These are phyloP conservation scores for Colletotrichum spinosum DNA, from an alignment of 2,329 filamentous ascomycete genomes.

Conservation along the genomic window DNA sequence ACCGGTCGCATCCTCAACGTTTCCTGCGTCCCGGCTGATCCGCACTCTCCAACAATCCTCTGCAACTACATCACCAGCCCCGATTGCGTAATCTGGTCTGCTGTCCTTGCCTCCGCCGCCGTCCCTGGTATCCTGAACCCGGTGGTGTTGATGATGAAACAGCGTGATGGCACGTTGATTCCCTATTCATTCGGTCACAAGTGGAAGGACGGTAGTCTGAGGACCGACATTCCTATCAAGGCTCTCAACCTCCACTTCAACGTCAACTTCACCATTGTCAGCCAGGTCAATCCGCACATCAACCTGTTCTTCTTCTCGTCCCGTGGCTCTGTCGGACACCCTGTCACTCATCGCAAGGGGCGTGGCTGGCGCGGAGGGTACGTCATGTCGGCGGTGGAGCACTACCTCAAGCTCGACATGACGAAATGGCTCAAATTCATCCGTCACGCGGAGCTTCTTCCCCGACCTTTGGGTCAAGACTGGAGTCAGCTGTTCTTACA, in stretches of 20 bases:
- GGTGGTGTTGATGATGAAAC: conserved; percentile 93
- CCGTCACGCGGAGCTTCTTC: conserved; percentile 90
- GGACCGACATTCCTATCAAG: conserved; percentile 95
- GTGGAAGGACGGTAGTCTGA: conserved; percentile 96
- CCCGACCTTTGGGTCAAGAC: conserved; percentile 90
- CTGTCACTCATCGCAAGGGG: conserved; percentile 92
- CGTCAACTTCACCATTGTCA: conserved; percentile 94
- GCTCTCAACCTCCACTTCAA: conserved; percentile 97
- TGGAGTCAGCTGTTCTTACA: conserved; percentile 98
- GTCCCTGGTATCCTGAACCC: conserved; percentile 97
- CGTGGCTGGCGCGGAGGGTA: conserved; percentile 97
- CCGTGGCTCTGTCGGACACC: conserved; percentile 88
- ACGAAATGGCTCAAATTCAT: conserved; percentile 98
- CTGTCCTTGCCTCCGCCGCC: conserved; percentile 92
- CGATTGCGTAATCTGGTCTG: conserved; percentile 98
- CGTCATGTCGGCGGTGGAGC: conserved; percentile 89
- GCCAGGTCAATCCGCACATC: conserved; percentile 94
- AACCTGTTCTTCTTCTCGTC: conserved; percentile 99
- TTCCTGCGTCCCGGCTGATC: conserved; percentile 94
- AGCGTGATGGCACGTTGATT: conserved; percentile 77
- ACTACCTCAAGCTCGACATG: conserved; percentile 95
- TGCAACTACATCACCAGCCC: conserved; percentile 96
- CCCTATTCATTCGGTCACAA: conserved; percentile 98
- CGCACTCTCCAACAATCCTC: conserved; percentile 90
- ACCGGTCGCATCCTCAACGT: conserved; percentile 97